Conservation (phyloP, 1,284 basidiomycete genomes). For the Takashimella tepidaria region DNA sequence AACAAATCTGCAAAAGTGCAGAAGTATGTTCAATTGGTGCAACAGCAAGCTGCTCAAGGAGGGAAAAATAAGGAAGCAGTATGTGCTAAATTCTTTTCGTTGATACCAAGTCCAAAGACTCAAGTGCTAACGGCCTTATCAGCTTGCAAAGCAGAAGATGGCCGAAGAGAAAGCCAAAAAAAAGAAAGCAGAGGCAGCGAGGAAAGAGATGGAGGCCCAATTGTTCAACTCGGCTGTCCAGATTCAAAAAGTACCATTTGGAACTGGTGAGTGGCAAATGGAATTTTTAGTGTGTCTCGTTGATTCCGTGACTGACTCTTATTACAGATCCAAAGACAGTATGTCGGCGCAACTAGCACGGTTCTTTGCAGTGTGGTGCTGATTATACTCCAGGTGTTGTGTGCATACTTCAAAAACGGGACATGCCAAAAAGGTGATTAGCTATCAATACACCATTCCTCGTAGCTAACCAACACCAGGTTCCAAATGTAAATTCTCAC, state of each 20-base stretch:
- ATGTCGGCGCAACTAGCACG: not conserved
- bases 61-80: constrained; percentile 70
- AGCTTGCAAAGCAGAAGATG: constrained; percentile 76
- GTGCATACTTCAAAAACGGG: constrained; percentile 83
- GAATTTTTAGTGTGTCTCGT: too few relatives aligned
- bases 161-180: constrained; percentile 69
- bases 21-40: constrained; percentile 70
- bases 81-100: too few relatives aligned
- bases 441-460: not conserved
- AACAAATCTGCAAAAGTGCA: constrained; percentile 92
- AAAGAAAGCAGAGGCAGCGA: constrained; percentile 72
- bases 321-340: constrained; percentile 71
- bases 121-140: too few relatives aligned
- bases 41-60: constrained; percentile 60
- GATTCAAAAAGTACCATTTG: constrained; percentile 78
- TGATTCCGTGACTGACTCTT: not conserved
- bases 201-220: constrained; percentile 78
- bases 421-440: constrained; percentile 70
- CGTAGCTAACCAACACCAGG: constrained; percentile 33
- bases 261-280: constrained; percentile 55
- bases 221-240: constrained; percentile 64
- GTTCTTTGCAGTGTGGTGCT: too few relatives aligned
- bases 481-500: constrained; percentile 91
- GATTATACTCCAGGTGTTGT: constrained; percentile 54
- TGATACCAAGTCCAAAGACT: constrained; percentile 8